Evolutionary conservation across 805 yeast genomes (phyloP).

Genomic region (Clavispora vitiphila): DNA sequence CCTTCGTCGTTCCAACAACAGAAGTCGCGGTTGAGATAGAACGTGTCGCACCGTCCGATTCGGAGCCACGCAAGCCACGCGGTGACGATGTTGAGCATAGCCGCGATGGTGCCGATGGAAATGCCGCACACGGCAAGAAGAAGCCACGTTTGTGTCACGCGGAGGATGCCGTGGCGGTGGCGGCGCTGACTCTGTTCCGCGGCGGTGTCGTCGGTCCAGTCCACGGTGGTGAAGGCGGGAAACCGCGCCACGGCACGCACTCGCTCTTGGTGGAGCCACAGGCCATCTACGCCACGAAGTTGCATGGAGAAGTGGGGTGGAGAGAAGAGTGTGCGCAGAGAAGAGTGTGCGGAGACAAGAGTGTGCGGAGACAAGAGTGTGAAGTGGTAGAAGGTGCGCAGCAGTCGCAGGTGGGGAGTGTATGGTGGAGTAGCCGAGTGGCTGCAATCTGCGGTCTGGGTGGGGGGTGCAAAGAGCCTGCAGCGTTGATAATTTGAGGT

Average conservation of each 20-base stretch:
- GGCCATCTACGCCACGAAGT: constrained; percentile 26
- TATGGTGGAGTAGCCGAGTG: no score
- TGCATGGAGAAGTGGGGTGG: neutral
- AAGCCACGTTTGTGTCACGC: constrained; percentile 58
- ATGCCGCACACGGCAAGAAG: constrained; percentile 73
- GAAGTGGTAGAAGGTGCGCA: no score
- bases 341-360: no score
- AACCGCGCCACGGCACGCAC: constrained; percentile 45
- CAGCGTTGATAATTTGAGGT: no score
- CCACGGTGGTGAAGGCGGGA: constrained; percentile 60
- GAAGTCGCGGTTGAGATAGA: constrained; percentile 67
- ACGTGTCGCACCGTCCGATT: constrained; percentile 69
- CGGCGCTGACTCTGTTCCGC: constrained; percentile 30
- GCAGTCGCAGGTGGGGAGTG: no score
- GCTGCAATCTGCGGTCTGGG: no score
- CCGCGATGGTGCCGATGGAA: constrained; percentile 79
- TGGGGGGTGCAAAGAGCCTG: no score
- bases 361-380: no score
- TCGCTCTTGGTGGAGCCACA: constrained; percentile 34
- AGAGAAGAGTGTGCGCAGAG: no score
- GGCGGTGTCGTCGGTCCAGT: constrained; percentile 62
- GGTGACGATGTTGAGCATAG: constrained; percentile 71
- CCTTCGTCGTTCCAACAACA: constrained; percentile 67
- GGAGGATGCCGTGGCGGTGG: constrained; percentile 21
- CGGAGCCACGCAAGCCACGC: constrained; percentile 80